Conservation (phyloP, 2,329 filamentous ascomycete genomes). For the Ophiobolus disseminans region DNA sequence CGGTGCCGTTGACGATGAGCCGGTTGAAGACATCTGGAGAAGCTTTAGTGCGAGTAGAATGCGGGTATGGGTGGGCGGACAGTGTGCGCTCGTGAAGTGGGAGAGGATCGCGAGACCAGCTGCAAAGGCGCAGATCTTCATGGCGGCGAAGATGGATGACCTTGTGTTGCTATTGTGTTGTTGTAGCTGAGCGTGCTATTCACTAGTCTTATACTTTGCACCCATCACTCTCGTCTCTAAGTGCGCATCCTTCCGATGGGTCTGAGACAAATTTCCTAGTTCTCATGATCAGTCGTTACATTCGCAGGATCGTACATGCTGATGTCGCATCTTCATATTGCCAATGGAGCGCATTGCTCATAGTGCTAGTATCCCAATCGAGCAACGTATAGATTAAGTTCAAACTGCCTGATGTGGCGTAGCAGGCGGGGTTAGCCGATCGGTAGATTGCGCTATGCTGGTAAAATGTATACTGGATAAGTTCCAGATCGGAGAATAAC, state of each 20-base stretch:
- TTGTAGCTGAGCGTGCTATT: no score
- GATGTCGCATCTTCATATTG: not conserved
- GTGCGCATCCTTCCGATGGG: no score
- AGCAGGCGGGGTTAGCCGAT: not conserved
- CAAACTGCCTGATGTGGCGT: conserved; percentile 12
- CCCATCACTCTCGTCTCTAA: no score
- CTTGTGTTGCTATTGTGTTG: no score
- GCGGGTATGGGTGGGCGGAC: not conserved
- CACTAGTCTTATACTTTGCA: no score
- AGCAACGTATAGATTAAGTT: conserved; percentile 11
- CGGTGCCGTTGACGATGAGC: conserved; percentile 26
- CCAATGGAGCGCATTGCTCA: conserved; percentile 6
- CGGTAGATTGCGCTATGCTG: conserved; percentile 8
- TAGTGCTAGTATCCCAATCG: conserved; percentile 5
- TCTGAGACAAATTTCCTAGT: not conserved
- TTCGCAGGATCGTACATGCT: conserved; percentile 1
- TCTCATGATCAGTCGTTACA: conserved; percentile 6
- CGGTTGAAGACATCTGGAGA: conserved; percentile 19
- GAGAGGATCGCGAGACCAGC: no score
- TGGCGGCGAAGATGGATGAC: no score
- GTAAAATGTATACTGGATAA: conserved; percentile 7
- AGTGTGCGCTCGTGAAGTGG: no score
- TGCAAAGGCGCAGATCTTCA: no score
- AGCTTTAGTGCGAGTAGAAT: conserved; percentile 2
- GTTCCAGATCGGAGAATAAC: conserved; percentile 2